Conservation (phyloP, 1,284 basidiomycete genomes). For the Golubevia sp. region DNA sequence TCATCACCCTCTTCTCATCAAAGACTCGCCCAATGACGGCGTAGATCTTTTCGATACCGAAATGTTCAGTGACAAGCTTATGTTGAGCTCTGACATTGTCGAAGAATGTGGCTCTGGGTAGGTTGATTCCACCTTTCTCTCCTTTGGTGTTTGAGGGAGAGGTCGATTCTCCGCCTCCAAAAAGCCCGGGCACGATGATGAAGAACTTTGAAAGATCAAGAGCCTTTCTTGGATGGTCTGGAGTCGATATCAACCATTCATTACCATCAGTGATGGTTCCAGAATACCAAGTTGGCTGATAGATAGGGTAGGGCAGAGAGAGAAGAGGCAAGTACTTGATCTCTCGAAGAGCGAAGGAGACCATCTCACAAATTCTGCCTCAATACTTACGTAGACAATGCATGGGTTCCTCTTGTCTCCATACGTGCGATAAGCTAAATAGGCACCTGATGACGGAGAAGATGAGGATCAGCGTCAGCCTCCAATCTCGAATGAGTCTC, state of each 20-base stretch:
- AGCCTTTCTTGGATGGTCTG: constrained; percentile 8
- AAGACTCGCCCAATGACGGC: background rate
- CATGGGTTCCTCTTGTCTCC: constrained; percentile 21
- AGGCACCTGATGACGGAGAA: constrained; percentile 25
- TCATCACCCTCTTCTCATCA: too few relatives aligned
- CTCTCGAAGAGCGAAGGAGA: too few relatives aligned
- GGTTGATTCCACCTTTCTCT: constrained; percentile 10
- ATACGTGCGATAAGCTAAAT: constrained; percentile 39
- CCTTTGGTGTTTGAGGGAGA: constrained; percentile 26
- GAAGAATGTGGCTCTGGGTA: constrained; percentile 25
- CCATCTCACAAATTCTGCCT: too few relatives aligned
- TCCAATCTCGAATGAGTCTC: too few relatives aligned
- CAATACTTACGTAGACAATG: constrained; percentile 20
- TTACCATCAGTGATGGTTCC: constrained; percentile 34
- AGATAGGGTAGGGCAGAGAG: too few relatives aligned
- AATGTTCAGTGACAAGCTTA: constrained; percentile 19
- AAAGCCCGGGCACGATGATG: constrained; percentile 41
- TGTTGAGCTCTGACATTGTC: constrained; percentile 36
- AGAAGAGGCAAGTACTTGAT: too few relatives aligned
- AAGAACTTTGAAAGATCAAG: constrained; percentile 34
- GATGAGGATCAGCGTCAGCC: too few relatives aligned
- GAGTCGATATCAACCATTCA: constrained; percentile 27
- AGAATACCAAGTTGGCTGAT: constrained; percentile 31
- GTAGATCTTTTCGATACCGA: constrained; percentile 18
- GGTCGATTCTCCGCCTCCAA: constrained; percentile 38